phyloP scores from a whole-genome alignment of 2,329 filamentous ascomycete genomes.

The Colletotrichum trifolii region DNA sequence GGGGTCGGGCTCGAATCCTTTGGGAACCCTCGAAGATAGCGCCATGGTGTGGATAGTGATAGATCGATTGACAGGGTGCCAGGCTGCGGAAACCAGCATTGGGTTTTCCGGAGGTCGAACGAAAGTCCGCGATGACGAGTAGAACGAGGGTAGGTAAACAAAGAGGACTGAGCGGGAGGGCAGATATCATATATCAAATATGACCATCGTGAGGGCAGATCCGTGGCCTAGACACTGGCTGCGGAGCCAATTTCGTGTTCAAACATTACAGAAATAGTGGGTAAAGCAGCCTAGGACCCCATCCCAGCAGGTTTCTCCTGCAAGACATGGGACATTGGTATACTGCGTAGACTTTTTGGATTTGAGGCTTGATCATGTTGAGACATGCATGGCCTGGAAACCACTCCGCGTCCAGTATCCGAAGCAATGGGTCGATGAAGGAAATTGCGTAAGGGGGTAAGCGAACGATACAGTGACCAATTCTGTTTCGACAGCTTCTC shows the following conservation, averaged over 20 bases:
- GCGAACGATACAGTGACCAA: constrained; percentile 21
- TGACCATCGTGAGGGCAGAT: constrained; percentile 30
- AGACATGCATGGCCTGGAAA: constrained; percentile 33
- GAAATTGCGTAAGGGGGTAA: constrained; percentile 16
- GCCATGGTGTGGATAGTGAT: constrained; percentile 23
- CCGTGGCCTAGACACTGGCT: constrained; percentile 21
- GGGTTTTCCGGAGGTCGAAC: constrained; percentile 11
- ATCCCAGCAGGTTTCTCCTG: constrained; percentile 23
- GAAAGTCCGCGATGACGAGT: constrained; percentile 7
- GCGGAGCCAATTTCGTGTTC: constrained; percentile 24
- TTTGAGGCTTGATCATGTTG: constrained; percentile 16
- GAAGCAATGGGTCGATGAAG: constrained; percentile 31
- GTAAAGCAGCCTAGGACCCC: constrained; percentile 6
- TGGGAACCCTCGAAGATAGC: constrained; percentile 20
- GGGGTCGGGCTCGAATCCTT: constrained; percentile 26
- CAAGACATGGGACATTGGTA: constrained; percentile 22
- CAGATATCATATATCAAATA: constrained; percentile 35
- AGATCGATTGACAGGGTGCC: constrained; percentile 29
- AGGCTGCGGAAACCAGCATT: constrained; percentile 22
- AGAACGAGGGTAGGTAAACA: constrained; percentile 11
- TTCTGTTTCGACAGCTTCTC: neutral
- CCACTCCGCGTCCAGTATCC: constrained; percentile 13
- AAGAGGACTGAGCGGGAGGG: constrained; percentile 31
- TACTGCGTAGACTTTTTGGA: constrained; percentile 13
- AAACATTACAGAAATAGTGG: constrained; percentile 28